A percentile compares a stretch with the other conserved stretches of the same genome.
Conservation (phyloP, 2,329 filamentous ascomycete genomes). For the Colletotrichum gloeosporioides region DNA sequence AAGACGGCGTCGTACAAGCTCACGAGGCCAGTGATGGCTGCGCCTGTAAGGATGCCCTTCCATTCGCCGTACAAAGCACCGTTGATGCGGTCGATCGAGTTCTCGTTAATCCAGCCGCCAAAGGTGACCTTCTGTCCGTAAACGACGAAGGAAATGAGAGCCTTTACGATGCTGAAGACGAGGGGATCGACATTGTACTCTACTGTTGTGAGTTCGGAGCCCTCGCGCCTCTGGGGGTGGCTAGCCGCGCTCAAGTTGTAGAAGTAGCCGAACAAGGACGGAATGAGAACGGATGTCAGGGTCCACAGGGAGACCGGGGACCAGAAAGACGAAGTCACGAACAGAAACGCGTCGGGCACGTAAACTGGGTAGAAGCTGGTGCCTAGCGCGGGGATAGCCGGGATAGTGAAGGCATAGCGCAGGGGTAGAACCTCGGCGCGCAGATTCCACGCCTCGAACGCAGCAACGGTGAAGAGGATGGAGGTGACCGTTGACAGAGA, state of each 20-base stretch:
- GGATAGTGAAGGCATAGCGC: slow-evolving; percentile 75
- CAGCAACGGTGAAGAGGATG: slow-evolving; percentile 71
- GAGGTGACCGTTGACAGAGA: slow-evolving; percentile 74
- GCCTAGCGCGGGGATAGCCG: slow-evolving; percentile 61
- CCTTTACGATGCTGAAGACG: slow-evolving; percentile 90
- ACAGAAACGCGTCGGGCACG: slow-evolving; percentile 80
- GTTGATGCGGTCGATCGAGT: slow-evolving; percentile 68
- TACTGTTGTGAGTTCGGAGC: slow-evolving; percentile 30
- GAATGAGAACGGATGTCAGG: slow-evolving; percentile 73
- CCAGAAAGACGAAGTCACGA: slow-evolving; percentile 85
- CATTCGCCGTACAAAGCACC: slow-evolving; percentile 74
- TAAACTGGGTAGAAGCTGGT: slow-evolving; percentile 66
- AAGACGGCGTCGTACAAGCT: slow-evolving; percentile 81
- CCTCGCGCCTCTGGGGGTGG: slow-evolving; percentile 46
- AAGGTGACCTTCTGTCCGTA: slow-evolving; percentile 73
- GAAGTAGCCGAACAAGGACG: slow-evolving; percentile 80
- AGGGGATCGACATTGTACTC: slow-evolving; percentile 80
- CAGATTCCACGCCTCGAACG: slow-evolving; percentile 74
- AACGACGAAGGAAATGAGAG: slow-evolving; percentile 79
- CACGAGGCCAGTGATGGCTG: slow-evolving; percentile 70
- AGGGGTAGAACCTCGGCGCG: slow-evolving; percentile 74
- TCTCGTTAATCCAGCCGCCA: slow-evolving; percentile 64
- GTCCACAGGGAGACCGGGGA: slow-evolving; percentile 79
- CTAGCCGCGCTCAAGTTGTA: slow-evolving; percentile 78
- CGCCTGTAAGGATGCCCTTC: slow-evolving; percentile 71